Percentiles rank a stretch among this genome's conserved stretches.
Conservation (phyloP, 352 stramenopile species). For the Blastocystis sp. region DNA sequence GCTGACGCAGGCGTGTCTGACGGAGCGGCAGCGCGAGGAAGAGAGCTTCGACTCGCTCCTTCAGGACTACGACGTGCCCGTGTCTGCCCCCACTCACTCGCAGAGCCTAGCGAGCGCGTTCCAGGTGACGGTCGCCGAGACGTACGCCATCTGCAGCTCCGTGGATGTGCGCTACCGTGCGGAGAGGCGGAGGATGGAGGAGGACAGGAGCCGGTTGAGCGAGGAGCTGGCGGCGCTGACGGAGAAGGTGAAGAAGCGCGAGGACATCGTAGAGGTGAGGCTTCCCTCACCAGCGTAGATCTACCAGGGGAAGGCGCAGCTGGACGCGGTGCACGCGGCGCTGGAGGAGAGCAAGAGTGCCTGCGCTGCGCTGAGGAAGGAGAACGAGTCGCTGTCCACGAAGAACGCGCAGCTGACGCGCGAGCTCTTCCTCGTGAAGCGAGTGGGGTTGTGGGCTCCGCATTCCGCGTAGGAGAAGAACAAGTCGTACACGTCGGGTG, state of each 20-base stretch:
- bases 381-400: constrained; percentile 18
- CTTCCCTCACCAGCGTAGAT: not conserved
- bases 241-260: not conserved
- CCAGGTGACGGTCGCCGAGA: not conserved
- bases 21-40: not conserved
- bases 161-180: not conserved
- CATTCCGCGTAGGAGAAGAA: constrained; percentile 1
- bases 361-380: constrained; percentile 4
- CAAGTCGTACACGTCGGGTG: not conserved
- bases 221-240: not conserved
- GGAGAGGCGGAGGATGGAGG: not conserved
- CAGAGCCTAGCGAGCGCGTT: not conserved
- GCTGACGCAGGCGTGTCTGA: not conserved
- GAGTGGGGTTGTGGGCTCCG: not conserved
- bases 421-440: constrained; percentile 30
- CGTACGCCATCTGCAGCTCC: not conserved
- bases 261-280: not conserved
- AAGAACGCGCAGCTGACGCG: constrained; percentile 59
- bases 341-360: not conserved
- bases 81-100: not conserved
- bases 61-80: not conserved
- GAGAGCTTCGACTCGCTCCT: not conserved
- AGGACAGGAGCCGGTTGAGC: not conserved
- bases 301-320: constrained; percentile 26
- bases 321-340: not conserved